These are phyloP conservation scores for Linderina pennispora DNA, from an alignment of 192 early-diverging fungal genomes.

Conservation along the genomic window DNA sequence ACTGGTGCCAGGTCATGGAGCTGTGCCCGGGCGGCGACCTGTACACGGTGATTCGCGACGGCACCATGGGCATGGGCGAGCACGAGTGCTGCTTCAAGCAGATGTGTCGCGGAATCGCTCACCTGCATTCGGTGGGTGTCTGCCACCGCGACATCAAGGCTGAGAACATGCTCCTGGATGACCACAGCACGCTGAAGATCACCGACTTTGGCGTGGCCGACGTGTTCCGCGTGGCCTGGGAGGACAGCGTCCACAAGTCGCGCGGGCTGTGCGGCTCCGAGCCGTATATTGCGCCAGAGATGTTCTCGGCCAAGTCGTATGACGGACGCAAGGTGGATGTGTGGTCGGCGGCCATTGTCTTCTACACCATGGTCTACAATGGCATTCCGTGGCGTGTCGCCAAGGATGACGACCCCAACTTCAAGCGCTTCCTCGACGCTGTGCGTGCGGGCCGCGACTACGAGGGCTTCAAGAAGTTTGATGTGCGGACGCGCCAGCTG, in stretches of 20 bases:
- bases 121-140: constrained; percentile 93
- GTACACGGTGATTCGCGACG: constrained; percentile 68
- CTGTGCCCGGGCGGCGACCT: constrained; percentile 94
- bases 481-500: constrained; percentile 58
- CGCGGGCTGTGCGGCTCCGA: constrained; percentile 90
- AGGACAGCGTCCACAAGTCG: constrained; percentile 67
- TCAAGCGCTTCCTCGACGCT: constrained; percentile 55
- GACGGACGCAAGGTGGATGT: constrained; percentile 87
- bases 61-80: constrained; percentile 70
- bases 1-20: constrained; percentile 77
- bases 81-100: constrained; percentile 93
- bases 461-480: constrained; percentile 69
- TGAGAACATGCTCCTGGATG: constrained; percentile 86
- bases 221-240: constrained; percentile 89
- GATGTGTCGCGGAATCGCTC: constrained; percentile 79
- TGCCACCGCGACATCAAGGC: constrained; percentile 84
- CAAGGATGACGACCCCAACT: constrained; percentile 57
- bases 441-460: constrained; percentile 60
- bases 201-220: constrained; percentile 98
- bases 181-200: constrained; percentile 80
- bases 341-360: constrained; percentile 93
- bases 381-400: constrained; percentile 60
- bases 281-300: constrained; percentile 96
- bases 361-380: constrained; percentile 72
- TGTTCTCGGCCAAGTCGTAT: constrained; percentile 69